Percentiles rank a stretch among this genome's conserved stretches.
phyloP scores from a whole-genome alignment of 306 rosid genomes.

The Cyclanthera cordifolia region DNA sequence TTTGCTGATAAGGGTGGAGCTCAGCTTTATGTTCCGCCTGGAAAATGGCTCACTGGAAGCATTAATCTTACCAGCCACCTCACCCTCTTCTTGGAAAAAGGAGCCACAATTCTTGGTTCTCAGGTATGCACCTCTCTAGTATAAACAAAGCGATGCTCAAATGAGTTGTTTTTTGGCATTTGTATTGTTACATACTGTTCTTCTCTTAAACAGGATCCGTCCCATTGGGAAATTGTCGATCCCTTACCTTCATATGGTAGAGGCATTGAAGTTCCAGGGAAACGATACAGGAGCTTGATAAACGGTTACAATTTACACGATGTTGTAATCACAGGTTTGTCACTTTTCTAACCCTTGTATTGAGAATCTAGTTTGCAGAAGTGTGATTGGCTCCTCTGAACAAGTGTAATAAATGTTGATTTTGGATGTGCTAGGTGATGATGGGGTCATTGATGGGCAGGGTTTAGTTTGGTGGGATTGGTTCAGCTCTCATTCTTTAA shows the following conservation, averaged over 20 bases:
- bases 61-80: conserved; percentile 94
- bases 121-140: conserved; percentile 70
- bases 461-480: conserved; percentile 94
- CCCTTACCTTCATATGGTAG: conserved; percentile 94
- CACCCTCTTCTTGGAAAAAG: conserved; percentile 86
- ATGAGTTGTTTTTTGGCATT: not conserved
- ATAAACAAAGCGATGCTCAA: not conserved
- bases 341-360: not conserved
- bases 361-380: not conserved
- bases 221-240: conserved; percentile 66
- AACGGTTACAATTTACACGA: conserved; percentile 67
- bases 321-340: conserved; percentile 85
- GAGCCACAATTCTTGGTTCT: conserved; percentile 78
- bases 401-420: not conserved
- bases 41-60: conserved; percentile 91
- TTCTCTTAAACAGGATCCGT: conserved; percentile 48
- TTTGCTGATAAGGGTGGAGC: conserved; percentile 98
- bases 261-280: conserved; percentile 74
- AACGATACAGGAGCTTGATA: conserved; percentile 75
- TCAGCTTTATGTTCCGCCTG: conserved; percentile 86
- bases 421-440: conserved; percentile 44
- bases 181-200: not conserved
- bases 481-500: conserved; percentile 56
- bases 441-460: conserved; percentile 84
- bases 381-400: not conserved